A percentile compares a stretch with the other conserved stretches of the same genome.
Evolutionary conservation across 139 green algal species (phyloP).

Genomic region (Volvox reticuliferus): DNA sequence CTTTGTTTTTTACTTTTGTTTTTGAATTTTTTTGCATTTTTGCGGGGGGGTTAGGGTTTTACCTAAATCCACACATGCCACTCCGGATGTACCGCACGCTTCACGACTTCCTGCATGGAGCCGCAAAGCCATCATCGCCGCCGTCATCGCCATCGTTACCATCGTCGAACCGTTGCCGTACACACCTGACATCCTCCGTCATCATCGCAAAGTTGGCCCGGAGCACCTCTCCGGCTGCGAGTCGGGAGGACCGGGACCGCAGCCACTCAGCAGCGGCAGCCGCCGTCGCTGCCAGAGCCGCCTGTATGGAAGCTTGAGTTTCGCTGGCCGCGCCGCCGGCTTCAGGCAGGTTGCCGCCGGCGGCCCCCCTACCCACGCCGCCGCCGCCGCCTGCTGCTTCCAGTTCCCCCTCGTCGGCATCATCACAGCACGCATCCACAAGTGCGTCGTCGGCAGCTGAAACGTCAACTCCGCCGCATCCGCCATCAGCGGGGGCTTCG

Average conservation of each 20-base stretch:
- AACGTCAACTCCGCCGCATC: too few species aligned
- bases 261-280: neutral
- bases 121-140: too few species aligned
- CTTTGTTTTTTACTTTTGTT: too few species aligned
- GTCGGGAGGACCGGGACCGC: neutral
- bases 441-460: too few species aligned
- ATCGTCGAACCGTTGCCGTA: too few species aligned
- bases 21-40: too few species aligned
- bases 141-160: too few species aligned
- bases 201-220: conserved; percentile 8
- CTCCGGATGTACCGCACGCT: too few species aligned
- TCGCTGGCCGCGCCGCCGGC: neutral
- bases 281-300: neutral
- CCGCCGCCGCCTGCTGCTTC: neutral
- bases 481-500: neutral
- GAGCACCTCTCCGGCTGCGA: conserved; percentile 22
- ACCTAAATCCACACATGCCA: too few species aligned
- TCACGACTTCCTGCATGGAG: too few species aligned
- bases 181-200: conserved; percentile 15
- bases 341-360: neutral
- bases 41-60: too few species aligned
- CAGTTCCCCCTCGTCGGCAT: neutral
- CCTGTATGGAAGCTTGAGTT: neutral
- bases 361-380: neutral
- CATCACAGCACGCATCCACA: neutral